These are phyloP conservation scores for Sporodiniella umbellata DNA, from an alignment of 371 early-diverging fungal species.

Conservation along the genomic window DNA sequence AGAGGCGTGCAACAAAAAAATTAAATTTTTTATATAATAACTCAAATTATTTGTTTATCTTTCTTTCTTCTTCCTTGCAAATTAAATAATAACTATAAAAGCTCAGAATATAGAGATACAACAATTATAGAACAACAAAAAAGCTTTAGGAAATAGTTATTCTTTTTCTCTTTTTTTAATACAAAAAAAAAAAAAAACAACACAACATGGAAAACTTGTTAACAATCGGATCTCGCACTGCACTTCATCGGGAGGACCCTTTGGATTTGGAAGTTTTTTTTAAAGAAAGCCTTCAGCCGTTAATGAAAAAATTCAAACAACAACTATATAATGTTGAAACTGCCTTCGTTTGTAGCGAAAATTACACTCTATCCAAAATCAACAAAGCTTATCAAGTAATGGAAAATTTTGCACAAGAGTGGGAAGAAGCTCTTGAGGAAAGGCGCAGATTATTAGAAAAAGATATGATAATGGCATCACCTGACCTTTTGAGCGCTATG, in stretches of 20 bases:
- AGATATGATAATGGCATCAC: slow-evolving; percentile 17
- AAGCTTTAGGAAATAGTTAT: too few species aligned
- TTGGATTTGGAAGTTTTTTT: slow-evolving; percentile 44
- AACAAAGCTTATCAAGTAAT: slow-evolving; percentile 26
- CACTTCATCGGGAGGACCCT: slow-evolving; percentile 27
- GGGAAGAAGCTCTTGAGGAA: slow-evolving; percentile 27
- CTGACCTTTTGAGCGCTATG: slow-evolving; percentile 21
- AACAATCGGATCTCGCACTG: slow-evolving; percentile 24
- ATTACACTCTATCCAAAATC: slow-evolving; percentile 34
- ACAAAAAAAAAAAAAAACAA: too few species aligned
- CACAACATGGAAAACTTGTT: slow-evolving; percentile 45
- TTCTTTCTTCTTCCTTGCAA: too few species aligned
- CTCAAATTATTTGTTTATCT: too few species aligned
- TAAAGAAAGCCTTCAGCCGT: slow-evolving; percentile 35
- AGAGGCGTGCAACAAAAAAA: too few species aligned
- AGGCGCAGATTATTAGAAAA: slow-evolving; percentile 10
- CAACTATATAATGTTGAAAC: slow-evolving; percentile 38
- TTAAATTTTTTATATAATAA: too few species aligned
- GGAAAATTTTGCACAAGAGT: slow-evolving; percentile 34
- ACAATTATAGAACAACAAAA: too few species aligned
- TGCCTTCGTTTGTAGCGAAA: slow-evolving; percentile 26
- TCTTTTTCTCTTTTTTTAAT: background rate
- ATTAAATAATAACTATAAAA: too few species aligned
- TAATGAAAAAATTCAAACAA: slow-evolving; percentile 43
- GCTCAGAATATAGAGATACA: too few species aligned